Base-by-base conservation (phyloP, 2,329 filamentous ascomycete genomes). In the Keithomyces neogunnii region DNA sequence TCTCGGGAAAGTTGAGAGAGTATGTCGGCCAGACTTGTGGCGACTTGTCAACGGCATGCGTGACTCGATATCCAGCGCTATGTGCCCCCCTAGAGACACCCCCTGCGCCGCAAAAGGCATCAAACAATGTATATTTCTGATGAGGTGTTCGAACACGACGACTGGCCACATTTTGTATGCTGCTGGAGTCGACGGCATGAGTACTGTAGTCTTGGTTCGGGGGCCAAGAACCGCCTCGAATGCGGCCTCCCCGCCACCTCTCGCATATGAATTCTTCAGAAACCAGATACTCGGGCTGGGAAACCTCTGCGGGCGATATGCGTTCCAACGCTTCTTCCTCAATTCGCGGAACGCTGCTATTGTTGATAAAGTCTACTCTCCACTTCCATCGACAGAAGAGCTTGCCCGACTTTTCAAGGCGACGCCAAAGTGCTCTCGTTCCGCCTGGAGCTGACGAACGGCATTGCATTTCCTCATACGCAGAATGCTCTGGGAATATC, bases 101-200 rank as follows among this genome's bases (percentile, higher is more conserved):
- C 0, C 89, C 88, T 2, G 79, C 85, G 1, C 88, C 87, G 35
- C 81, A 86, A 56, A 88, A 93, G 0, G 78, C 75, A 60, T 93
- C 89, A 1, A 81, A 85, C 29, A 85, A 80, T 0, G 82, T 86
- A 54, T 88, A 88, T 39, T 70, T 72, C 45, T 80, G 76, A 0
- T 64, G 64, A 0, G 51, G 52, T 1, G 26, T 4, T 51, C 59
- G 51, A 4, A 6, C 7, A 13, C 7, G 5, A 6, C 30, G 7
- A n/a, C 10, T 8, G 6, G 19, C 13, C 13, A 3, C n/a, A 13
- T 11, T 33, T 35, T 40, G 8, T 3, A 3, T 5, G 5, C 36
- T 10, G 11, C 43, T 49, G 33, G 49, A 13, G 38, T 52, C 45
- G 6, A 53, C 33, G 5, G 28, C 29, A n/a, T 13, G n/a, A n/a